These are phyloP conservation scores for Pseudogymnoascus destructans DNA, from an alignment of 2,329 filamentous ascomycete species.

Conservation along the genomic window DNA sequence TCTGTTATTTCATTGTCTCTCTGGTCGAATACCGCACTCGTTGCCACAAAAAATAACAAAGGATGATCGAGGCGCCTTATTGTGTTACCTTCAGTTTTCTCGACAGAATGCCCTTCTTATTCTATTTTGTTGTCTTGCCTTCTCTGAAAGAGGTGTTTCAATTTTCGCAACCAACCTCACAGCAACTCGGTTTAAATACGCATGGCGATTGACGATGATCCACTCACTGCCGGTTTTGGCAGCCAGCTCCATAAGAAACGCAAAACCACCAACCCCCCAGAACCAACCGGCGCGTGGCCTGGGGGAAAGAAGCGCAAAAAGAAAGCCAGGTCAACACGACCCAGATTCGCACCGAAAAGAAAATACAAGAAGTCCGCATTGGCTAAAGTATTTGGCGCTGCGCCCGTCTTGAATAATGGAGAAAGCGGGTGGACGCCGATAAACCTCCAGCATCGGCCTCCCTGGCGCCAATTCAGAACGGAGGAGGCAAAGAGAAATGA, in stretches of 20 bases:
- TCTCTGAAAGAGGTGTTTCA: background rate
- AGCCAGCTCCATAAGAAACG: background rate
- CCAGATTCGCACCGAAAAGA: background rate
- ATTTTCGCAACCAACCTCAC: background rate
- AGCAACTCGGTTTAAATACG: background rate
- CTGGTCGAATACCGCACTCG: background rate
- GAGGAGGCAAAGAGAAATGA: slow-evolving; percentile 1
- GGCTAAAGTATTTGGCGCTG: background rate
- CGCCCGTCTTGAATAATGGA: background rate
- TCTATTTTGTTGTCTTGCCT: background rate
- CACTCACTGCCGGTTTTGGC: background rate
- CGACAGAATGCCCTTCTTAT: background rate
- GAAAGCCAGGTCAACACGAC: background rate
- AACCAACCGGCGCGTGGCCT: background rate
- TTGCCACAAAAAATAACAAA: background rate
- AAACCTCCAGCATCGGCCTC: background rate
- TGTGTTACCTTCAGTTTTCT: background rate
- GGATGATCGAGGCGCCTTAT: background rate
- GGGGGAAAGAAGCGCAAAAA: background rate
- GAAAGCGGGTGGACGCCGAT: slow-evolving; percentile 1
- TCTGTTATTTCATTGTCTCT: background rate
- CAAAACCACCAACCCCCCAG: background rate
- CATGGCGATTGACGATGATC: background rate
- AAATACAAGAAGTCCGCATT: slow-evolving; percentile 3
- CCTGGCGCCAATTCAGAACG: background rate